Conservation (phyloP, 2,329 filamentous ascomycete genomes). For the Ceratocystis huliohia region DNA sequence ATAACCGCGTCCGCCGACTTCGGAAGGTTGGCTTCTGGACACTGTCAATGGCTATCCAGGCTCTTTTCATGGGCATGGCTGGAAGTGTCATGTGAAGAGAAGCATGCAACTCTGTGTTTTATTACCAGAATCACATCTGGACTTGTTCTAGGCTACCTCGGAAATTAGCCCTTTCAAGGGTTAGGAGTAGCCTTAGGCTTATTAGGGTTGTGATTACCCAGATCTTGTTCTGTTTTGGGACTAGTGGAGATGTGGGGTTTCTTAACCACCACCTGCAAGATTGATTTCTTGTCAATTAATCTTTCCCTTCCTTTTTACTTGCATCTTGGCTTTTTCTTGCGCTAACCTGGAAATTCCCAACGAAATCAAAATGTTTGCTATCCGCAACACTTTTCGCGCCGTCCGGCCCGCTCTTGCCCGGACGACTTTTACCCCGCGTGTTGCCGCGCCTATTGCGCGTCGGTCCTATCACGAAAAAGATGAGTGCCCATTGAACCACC, state of each 20-base stretch:
- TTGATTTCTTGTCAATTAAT: constrained; percentile 5
- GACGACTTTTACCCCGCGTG: background rate
- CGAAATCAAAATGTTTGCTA: constrained; percentile 17
- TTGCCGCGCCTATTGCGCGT: constrained; percentile 8
- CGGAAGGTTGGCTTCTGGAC: constrained; percentile 98
- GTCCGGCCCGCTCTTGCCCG: constrained; percentile 12
- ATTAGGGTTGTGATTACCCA: background rate
- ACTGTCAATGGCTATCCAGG: constrained; percentile 79
- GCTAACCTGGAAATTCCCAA: background rate
- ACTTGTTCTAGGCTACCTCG: background rate
- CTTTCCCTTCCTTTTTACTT: constrained; percentile 7
- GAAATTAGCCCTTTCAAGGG: background rate
- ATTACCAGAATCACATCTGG: background rate
- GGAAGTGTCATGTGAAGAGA: constrained; percentile 51
- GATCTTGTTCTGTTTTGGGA: background rate
- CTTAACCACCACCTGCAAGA: background rate
- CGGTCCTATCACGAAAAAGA: constrained; percentile 51
- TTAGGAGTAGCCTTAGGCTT: background rate
- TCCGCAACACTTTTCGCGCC: constrained; percentile 18
- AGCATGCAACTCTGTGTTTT: background rate
- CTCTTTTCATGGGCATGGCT: constrained; percentile 87
- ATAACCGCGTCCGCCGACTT: constrained; percentile 71
- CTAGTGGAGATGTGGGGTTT: constrained; percentile 9
- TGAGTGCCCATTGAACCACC: constrained; percentile 29
- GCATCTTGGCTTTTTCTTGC: constrained; percentile 5